A percentile compares a stretch with the other conserved stretches of the same genome.
phyloP scores from a whole-genome alignment of 1,284 basidiomycete genomes.

The Boletus subluridellus region DNA sequence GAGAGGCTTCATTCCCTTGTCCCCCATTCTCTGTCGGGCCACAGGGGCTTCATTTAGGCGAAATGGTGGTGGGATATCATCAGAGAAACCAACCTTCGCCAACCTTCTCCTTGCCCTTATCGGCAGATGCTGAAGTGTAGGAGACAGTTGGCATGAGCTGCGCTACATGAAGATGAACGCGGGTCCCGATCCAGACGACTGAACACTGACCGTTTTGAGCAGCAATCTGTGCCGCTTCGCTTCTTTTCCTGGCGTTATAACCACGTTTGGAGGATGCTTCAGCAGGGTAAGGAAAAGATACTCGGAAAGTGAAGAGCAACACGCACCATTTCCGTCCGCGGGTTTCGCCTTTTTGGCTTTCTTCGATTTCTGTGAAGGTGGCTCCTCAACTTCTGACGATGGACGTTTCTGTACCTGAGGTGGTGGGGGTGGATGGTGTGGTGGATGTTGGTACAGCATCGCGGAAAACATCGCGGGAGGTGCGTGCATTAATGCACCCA shows the following conservation, averaged over 20 bases:
- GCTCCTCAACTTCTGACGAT: constrained; percentile 36
- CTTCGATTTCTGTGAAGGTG: constrained; percentile 38
- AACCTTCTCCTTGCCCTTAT: constrained; percentile 46
- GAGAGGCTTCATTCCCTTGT: constrained; percentile 22
- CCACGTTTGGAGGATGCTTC: constrained; percentile 56
- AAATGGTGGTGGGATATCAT: constrained; percentile 1
- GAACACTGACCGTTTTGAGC: constrained; percentile 51
- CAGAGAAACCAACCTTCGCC: constrained; percentile 37
- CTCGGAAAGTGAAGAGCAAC: constrained; percentile 1
- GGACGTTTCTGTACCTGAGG: constrained; percentile 38
- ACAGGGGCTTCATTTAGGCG: constrained; percentile 15
- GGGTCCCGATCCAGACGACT: constrained; percentile 22
- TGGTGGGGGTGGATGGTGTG: constrained; percentile 26
- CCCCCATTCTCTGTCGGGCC: constrained; percentile 26
- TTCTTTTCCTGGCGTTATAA: constrained; percentile 64
- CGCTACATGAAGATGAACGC: constrained; percentile 35
- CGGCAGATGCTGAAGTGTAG: constrained; percentile 37
- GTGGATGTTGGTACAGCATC: constrained; percentile 32
- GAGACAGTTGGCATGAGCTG: constrained; percentile 47
- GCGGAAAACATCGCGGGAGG: constrained; percentile 30
- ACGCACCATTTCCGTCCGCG: constrained; percentile 35
- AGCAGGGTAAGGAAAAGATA: constrained; percentile 17
- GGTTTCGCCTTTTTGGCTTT: constrained; percentile 41
- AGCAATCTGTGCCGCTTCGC: constrained; percentile 57
- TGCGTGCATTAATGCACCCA: constrained; percentile 34